Conservation (phyloP, 2,329 filamentous ascomycete species). For the Didymellaceae sp. region DNA sequence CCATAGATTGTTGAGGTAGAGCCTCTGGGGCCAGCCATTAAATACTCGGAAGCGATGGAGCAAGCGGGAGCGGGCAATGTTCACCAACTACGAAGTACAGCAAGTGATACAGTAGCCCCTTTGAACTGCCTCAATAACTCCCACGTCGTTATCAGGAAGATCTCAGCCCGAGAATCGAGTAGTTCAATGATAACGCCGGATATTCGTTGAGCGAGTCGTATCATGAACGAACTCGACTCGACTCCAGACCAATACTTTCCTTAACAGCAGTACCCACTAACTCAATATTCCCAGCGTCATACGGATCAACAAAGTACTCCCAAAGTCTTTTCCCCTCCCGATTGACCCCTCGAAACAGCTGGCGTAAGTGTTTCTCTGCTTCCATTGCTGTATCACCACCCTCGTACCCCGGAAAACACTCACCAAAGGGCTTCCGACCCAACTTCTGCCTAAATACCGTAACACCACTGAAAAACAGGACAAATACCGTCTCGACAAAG, state of each 20-base stretch:
- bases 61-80: too few relatives aligned
- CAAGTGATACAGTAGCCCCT: too few relatives aligned
- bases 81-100: too few relatives aligned
- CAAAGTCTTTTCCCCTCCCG: not conserved
- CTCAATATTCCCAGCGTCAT: conserved; percentile 1
- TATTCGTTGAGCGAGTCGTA: too few relatives aligned
- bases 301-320: conserved; percentile 1
- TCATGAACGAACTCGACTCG: too few relatives aligned
- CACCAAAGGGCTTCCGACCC: not conserved
- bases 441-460: not conserved
- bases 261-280: conserved; percentile 2
- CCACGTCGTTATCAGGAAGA: too few relatives aligned
- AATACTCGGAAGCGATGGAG: too few relatives aligned
- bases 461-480: not conserved
- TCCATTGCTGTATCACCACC: not conserved
- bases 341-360: not conserved
- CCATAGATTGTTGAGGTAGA: too few relatives aligned
- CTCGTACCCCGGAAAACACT: not conserved
- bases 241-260: not conserved
- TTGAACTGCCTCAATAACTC: too few relatives aligned
- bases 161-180: too few relatives aligned
- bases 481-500: not conserved
- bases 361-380: not conserved
- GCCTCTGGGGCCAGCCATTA: too few relatives aligned
- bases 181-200: too few relatives aligned